Base-by-base conservation (phyloP, 306 rosid species). In the Mucuna pruriens region DNA sequence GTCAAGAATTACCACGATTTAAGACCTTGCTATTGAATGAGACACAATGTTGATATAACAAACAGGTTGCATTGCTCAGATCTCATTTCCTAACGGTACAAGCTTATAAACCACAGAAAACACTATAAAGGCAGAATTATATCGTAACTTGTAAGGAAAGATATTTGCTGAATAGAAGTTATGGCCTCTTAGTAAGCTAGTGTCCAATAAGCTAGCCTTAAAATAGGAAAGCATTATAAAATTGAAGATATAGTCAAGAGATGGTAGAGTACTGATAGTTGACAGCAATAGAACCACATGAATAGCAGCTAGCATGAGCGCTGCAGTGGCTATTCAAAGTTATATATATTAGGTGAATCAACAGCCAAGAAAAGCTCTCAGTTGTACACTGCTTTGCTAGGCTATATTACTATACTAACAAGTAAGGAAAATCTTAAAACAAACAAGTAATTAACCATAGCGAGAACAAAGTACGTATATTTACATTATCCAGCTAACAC, bases 251-350 rank as follows among this genome's bases (percentile, higher is more conserved):
- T 23, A 36, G 49, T 51, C 15, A 51, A 66, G 45, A 23, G 36
- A 64, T 46, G 15, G 4, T 33, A 33, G 3, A 75, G 10, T 29
- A 77, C 4, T 31, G 55, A 16, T 49, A 26, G 42, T 34, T 69
- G 52, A 77, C 33, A 73, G n/a, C 54, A 36, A 74, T 26, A 73
- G 31, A 81, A 25, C 44, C 45, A 65, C 36, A 39, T 25, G 42
- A 40, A 61, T 73, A 62, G 74, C 74, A 34, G 33, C 74, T 34
- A 45, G 72, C 42, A 31, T 16, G 51, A 58, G 29, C 7, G 5
- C 20, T 45, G 78, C 46, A 54, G 60, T 16, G 2, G 34, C 60
- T 78, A 67, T 39, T 67, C 19, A 39, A 68, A 10, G 40, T 52
- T 38, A 54, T 11, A 67, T 38, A 38, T 19, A 62, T 64, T 51